Evolutionary conservation across 1,284 basidiomycete species (phyloP).

Genomic region (Schizopora paradoxa): DNA sequence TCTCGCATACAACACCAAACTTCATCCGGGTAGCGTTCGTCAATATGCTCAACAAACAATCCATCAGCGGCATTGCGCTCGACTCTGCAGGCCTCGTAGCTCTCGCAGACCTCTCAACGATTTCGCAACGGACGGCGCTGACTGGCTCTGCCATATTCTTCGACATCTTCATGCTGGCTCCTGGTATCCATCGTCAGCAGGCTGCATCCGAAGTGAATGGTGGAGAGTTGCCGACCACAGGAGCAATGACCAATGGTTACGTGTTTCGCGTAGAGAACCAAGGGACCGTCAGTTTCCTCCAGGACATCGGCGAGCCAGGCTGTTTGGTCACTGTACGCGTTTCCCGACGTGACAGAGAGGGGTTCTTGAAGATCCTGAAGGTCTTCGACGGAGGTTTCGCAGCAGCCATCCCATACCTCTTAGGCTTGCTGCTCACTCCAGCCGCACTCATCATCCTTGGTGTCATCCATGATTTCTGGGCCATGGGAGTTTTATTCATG

Average conservation of each 20-base stretch:
- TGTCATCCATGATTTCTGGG: slow-evolving; percentile 8
- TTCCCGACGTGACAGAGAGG: background rate
- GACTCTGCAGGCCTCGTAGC: slow-evolving; percentile 7
- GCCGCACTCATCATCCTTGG: background rate
- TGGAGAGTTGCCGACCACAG: slow-evolving; percentile 11
- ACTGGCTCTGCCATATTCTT: slow-evolving; percentile 13
- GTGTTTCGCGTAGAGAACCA: slow-evolving; percentile 19
- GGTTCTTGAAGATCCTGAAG: background rate
- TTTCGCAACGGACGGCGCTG: slow-evolving; percentile 14
- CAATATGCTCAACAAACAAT: no score
- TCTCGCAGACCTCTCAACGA: slow-evolving; percentile 6
- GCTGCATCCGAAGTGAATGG: slow-evolving; percentile 10
- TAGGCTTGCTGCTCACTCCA: slow-evolving; percentile 1
- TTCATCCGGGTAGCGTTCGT: no score
- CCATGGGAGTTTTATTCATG: slow-evolving; percentile 9
- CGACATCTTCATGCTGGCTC: slow-evolving; percentile 16
- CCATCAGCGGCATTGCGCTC: no score
- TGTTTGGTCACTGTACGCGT: slow-evolving; percentile 13
- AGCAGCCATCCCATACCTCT: slow-evolving; percentile 1
- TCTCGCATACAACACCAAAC: no score
- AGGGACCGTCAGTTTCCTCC: slow-evolving; percentile 16
- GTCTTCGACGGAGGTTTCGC: background rate
- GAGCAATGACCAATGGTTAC: slow-evolving; percentile 16
- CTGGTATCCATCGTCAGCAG: slow-evolving; percentile 16
- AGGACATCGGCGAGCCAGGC: slow-evolving; percentile 11